These are phyloP conservation scores for Populus hybrid DNA, from an alignment of 441 rosid species.

Conservation along the genomic window DNA sequence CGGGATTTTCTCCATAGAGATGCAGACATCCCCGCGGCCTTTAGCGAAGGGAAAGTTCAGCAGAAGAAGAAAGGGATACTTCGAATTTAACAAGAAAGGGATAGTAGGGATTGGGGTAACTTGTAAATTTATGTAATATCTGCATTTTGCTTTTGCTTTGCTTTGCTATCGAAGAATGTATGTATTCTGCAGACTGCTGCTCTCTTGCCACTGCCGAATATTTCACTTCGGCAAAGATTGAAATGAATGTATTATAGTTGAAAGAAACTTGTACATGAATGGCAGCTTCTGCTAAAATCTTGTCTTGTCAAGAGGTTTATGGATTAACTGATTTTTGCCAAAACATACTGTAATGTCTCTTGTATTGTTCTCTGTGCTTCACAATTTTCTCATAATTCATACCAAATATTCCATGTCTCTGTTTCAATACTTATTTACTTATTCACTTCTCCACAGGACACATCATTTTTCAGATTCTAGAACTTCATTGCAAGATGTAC, in stretches of 20 bases:
- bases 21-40: slow-evolving; percentile 7
- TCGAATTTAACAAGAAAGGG: slow-evolving; percentile 18
- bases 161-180: too few species aligned
- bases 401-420: background rate
- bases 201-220: slow-evolving; percentile 22
- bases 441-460: too few species aligned
- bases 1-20: slow-evolving; percentile 26
- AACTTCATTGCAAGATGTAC: background rate
- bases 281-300: slow-evolving; percentile 24
- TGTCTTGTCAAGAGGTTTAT: slow-evolving; percentile 24
- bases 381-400: slow-evolving; percentile 21
- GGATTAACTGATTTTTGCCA: slow-evolving; percentile 3
- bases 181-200: too few species aligned
- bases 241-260: slow-evolving; percentile 18
- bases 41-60: slow-evolving; percentile 14
- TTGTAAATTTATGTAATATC: slow-evolving; percentile 41
- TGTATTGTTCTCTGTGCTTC: slow-evolving; percentile 26
- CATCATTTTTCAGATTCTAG: too few species aligned
- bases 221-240: slow-evolving; percentile 17
- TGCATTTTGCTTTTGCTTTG: too few species aligned
- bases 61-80: slow-evolving; percentile 18
- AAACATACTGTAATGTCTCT: slow-evolving; percentile 19
- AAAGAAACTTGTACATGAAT: slow-evolving; percentile 22
- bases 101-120: slow-evolving; percentile 34
- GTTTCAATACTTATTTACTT: background rate